Conservation (phyloP, 495 filamentous ascomycete genomes). For the Penicillium lagena region DNA sequence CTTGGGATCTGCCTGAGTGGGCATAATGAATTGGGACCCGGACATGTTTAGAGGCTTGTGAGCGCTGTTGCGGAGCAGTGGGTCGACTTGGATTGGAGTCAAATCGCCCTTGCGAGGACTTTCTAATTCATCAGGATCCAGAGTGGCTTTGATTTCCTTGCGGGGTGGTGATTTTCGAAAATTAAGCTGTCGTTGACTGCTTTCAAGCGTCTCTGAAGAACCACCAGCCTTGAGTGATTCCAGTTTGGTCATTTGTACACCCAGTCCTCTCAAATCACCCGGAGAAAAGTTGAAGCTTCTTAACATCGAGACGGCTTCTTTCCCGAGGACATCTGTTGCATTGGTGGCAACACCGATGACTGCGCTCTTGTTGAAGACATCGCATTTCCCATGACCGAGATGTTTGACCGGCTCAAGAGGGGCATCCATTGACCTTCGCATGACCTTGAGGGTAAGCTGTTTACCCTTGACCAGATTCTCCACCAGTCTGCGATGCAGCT, state of each 20-base stretch:
- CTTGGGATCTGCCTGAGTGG: constrained; percentile 66
- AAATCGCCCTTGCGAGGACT: constrained; percentile 63
- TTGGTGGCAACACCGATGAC: constrained; percentile 79
- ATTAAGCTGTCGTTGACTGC: constrained; percentile 58
- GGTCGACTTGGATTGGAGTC: constrained; percentile 34
- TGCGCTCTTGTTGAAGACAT: constrained; percentile 82
- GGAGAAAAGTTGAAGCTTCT: constrained; percentile 77
- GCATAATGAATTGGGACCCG: constrained; percentile 85
- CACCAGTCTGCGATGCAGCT: constrained; percentile 70
- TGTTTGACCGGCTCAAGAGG: constrained; percentile 91
- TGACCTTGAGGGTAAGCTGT: constrained; percentile 87
- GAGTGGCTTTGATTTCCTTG: constrained; percentile 14
- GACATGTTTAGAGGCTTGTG: constrained; percentile 65
- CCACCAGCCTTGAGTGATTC: constrained; percentile 60
- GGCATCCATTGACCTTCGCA: constrained; percentile 77
- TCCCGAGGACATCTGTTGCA: constrained; percentile 58
- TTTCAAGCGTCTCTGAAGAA: constrained; percentile 31
- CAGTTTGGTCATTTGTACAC: constrained; percentile 86
- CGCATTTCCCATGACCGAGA: constrained; percentile 92
- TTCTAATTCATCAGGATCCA: constrained; percentile 49
- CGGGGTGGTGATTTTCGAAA: constrained; percentile 43
- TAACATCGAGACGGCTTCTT: constrained; percentile 77
- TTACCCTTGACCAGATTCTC: constrained; percentile 80
- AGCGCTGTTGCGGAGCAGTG: constrained; percentile 47
- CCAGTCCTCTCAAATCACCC: constrained; percentile 83